These are phyloP conservation scores for Leucoagaricus sp. DNA, from an alignment of 1,284 basidiomycete genomes.

Conservation along the genomic window DNA sequence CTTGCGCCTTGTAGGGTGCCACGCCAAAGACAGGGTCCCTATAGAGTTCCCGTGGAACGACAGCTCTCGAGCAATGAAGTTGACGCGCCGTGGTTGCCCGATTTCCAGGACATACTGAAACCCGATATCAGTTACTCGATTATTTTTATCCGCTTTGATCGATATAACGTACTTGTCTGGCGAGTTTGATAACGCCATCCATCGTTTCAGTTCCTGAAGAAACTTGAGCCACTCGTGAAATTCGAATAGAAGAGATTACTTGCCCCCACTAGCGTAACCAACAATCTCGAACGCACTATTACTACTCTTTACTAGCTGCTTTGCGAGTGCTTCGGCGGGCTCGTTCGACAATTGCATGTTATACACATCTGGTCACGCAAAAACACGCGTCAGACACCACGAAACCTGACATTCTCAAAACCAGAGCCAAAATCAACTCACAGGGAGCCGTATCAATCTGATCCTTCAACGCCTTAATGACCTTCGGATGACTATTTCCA, in stretches of 20 bases:
- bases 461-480: constrained; percentile 71
- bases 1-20: constrained; percentile 64
- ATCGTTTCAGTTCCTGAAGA: constrained; percentile 80
- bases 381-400: neutral
- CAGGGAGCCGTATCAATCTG: constrained; percentile 77
- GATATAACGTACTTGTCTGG: constrained; percentile 59
- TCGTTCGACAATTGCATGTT: constrained; percentile 78
- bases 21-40: constrained; percentile 64
- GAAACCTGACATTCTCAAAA: neutral
- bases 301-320: constrained; percentile 56
- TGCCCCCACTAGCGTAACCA: constrained; percentile 75
- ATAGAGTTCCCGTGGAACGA: constrained; percentile 88
- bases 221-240: no score
- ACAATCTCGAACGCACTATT: constrained; percentile 73
- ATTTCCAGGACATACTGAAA: constrained; percentile 69
- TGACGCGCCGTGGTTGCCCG: constrained; percentile 65
- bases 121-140: constrained; percentile 14
- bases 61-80: constrained; percentile 79
- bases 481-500: constrained; percentile 73
- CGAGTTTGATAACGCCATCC: constrained; percentile 79
- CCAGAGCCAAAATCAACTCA: constrained; percentile 31
- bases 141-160: neutral
- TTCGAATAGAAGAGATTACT: constrained; percentile 18
- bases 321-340: constrained; percentile 77
- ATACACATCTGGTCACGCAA: constrained; percentile 68